phyloP scores from a whole-genome alignment of 208 protist genomes.

The Leishmania mexicana region DNA sequence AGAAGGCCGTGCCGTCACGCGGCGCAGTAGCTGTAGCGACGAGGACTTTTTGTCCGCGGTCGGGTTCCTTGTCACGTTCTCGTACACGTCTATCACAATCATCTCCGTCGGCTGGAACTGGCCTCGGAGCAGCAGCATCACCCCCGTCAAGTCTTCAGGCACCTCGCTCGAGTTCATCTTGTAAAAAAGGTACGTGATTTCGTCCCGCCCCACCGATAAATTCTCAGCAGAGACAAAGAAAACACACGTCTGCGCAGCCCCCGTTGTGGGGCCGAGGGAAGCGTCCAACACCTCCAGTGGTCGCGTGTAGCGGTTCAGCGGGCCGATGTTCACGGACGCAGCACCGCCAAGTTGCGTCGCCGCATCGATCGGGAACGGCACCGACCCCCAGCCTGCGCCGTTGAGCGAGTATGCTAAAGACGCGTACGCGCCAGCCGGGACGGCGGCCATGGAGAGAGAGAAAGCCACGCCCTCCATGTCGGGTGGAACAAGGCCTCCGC shows the following conservation, averaged over 20 bases:
- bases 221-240: conserved; percentile 47
- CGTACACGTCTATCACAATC: conserved; percentile 33
- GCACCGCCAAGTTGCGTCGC: conserved; percentile 17
- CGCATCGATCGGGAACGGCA: conserved; percentile 10
- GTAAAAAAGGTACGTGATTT: conserved; percentile 39
- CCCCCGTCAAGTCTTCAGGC: conserved; percentile 6
- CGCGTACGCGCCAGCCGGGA: conserved; percentile 32
- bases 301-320: conserved; percentile 18
- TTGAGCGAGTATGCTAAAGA: conserved; percentile 19
- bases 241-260: conserved; percentile 41
- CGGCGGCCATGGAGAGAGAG: conserved; percentile 17
- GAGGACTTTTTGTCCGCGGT: neutral
- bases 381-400: conserved; percentile 20
- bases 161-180: conserved; percentile 17
- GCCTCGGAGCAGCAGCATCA: conserved; percentile 31
- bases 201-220: neutral
- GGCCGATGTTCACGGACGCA: conserved; percentile 24
- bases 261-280: conserved; percentile 28
- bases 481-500: conserved; percentile 20
- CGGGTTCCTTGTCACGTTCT: neutral
- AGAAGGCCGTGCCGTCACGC: conserved; percentile 20
- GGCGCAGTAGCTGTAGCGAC: conserved; percentile 17
- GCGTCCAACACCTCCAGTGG: conserved; percentile 36
- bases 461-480: conserved; percentile 13
- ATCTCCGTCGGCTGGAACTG: conserved; percentile 30